These are phyloP conservation scores for Bidens hawaiensis DNA, from an alignment of 140 eudicot genomes.

Conservation along the genomic window DNA sequence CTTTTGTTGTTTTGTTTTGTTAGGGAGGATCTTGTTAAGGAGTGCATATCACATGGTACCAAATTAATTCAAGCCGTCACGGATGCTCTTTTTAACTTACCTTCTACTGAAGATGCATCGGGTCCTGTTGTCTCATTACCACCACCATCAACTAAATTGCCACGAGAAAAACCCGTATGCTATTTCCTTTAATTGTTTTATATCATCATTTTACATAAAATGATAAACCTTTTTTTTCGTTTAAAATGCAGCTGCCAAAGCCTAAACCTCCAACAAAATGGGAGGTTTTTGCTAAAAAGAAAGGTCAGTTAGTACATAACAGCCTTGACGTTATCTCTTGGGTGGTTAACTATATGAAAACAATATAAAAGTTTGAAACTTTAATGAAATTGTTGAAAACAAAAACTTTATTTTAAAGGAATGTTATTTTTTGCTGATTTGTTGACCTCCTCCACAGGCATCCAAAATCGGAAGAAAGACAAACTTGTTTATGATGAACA, in stretches of 20 bases:
- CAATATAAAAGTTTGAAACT: background rate
- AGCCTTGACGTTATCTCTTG: too few relatives aligned
- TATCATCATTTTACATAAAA: background rate
- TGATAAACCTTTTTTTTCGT: background rate
- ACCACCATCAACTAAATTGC: constrained; percentile 70
- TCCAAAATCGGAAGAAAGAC: constrained; percentile 70
- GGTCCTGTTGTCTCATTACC: constrained; percentile 87
- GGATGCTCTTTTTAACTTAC: constrained; percentile 68
- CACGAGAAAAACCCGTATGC: constrained; percentile 88
- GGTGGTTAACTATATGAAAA: too few relatives aligned
- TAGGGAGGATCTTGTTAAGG: constrained; percentile 79
- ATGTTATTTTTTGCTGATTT: background rate
- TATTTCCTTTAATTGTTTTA: background rate
- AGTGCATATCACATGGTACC: constrained; percentile 51
- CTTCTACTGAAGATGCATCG: constrained; percentile 65
- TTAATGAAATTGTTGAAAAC: background rate
- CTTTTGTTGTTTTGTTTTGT: too few relatives aligned
- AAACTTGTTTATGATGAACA: constrained; percentile 86
- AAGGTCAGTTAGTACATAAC: constrained; percentile 53
- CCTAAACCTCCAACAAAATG: constrained; percentile 92
- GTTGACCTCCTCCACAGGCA: constrained; percentile 43
- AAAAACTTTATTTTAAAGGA: background rate
- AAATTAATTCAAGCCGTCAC: constrained; percentile 78
- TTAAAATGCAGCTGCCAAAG: constrained; percentile 60
- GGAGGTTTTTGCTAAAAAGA: constrained; percentile 91